Conservation (phyloP, 2,329 filamentous ascomycete genomes). For the Diaporthe capsici region DNA sequence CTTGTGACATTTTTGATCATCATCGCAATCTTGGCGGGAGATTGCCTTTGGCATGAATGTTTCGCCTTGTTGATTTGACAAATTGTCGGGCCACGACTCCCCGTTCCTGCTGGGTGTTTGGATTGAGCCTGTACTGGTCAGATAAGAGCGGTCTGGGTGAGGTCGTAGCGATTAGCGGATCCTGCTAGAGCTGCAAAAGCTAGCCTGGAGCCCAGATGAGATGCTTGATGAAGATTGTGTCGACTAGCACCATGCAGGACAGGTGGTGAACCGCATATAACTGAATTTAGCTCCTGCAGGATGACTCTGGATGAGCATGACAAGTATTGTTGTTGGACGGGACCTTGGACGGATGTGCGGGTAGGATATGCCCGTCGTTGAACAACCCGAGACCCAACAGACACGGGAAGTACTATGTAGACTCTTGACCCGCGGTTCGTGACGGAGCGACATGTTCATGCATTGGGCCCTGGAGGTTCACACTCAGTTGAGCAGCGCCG, state of each 20-base stretch:
- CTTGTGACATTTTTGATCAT: slow-evolving; percentile 27
- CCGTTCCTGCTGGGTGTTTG: slow-evolving; percentile 14
- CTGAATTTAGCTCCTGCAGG: slow-evolving; percentile 9
- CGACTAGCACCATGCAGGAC: slow-evolving; percentile 29
- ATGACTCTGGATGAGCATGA: not conserved
- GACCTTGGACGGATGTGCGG: slow-evolving; percentile 7
- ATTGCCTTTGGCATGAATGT: slow-evolving; percentile 28
- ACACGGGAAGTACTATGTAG: not conserved
- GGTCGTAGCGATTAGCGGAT: slow-evolving; percentile 19
- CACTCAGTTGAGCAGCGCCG: slow-evolving; percentile 2
- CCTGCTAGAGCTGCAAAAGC: slow-evolving; percentile 18
- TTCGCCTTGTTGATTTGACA: slow-evolving; percentile 15
- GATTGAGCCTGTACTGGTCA: slow-evolving; percentile 7
- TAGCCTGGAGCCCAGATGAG: slow-evolving; percentile 8
- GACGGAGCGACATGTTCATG: slow-evolving; percentile 2
- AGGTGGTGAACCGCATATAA: slow-evolving; percentile 27
- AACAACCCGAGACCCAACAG: not conserved
- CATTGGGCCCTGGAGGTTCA: not conserved
- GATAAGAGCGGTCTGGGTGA: slow-evolving; percentile 37
- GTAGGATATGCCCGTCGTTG: not conserved
- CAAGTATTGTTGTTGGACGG: not conserved
- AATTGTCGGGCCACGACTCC: slow-evolving; percentile 21
- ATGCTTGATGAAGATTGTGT: slow-evolving; percentile 30
- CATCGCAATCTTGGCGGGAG: slow-evolving; percentile 34
- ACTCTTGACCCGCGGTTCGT: slow-evolving; percentile 1